Conservation (phyloP, 371 early-diverging fungal genomes). For the Coemansia sp. region DNA sequence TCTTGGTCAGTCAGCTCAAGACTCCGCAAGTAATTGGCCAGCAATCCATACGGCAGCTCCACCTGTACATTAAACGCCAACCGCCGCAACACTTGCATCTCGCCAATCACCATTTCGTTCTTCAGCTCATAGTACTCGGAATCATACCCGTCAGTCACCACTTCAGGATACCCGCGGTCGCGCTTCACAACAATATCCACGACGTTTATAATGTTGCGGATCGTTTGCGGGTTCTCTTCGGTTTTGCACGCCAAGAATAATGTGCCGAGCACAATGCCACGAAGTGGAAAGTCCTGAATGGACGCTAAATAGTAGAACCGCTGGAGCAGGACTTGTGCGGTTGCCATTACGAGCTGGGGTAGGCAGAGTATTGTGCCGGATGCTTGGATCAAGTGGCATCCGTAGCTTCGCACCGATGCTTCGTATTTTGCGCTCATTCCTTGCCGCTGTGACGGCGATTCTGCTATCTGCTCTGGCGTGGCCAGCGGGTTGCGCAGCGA, state of each 20-base stretch:
- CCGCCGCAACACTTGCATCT: slow-evolving; percentile 80
- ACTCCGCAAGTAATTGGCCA: slow-evolving; percentile 88
- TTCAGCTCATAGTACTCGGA: slow-evolving; percentile 70
- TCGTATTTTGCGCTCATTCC: slow-evolving; percentile 72
- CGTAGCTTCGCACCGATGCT: slow-evolving; percentile 68
- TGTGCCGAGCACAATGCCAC: slow-evolving; percentile 82
- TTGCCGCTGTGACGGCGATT: slow-evolving; percentile 66
- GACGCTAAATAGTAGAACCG: slow-evolving; percentile 86
- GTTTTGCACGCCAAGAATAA: slow-evolving; percentile 89
- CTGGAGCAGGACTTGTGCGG: slow-evolving; percentile 92
- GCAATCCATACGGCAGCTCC: slow-evolving; percentile 86
- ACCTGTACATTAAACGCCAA: slow-evolving; percentile 95
- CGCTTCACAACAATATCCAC: slow-evolving; percentile 58
- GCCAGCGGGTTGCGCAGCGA: slow-evolving; percentile 71
- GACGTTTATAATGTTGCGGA: slow-evolving; percentile 77
- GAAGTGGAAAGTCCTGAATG: slow-evolving; percentile 59
- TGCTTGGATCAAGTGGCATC: slow-evolving; percentile 79
- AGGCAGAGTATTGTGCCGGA: slow-evolving; percentile 77
- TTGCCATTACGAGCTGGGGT: slow-evolving; percentile 92
- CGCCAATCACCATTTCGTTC: slow-evolving; percentile 73
- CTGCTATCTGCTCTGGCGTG: slow-evolving; percentile 65
- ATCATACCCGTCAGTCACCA: slow-evolving; percentile 62
- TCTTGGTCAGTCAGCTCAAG: slow-evolving; percentile 74
- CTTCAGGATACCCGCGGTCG: slow-evolving; percentile 55
- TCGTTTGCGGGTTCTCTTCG: slow-evolving; percentile 77